Evolutionary conservation across 306 rosid species (phyloP).

Genomic region (Herpetospermum pedunculosum): DNA sequence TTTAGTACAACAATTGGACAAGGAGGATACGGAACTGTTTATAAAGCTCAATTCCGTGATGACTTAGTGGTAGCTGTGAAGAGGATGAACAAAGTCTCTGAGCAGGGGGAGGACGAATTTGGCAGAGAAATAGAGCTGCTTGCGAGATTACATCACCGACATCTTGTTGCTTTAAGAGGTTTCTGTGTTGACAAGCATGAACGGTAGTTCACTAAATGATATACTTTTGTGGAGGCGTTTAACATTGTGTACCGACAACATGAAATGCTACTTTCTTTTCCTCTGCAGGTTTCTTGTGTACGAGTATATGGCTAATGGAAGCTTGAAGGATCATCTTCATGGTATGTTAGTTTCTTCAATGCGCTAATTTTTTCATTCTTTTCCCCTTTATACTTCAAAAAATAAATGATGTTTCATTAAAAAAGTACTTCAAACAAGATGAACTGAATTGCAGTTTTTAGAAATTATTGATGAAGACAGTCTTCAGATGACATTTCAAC

Average conservation of each 20-base stretch:
- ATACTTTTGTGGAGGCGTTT: slow-evolving; percentile 13
- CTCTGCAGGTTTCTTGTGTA: slow-evolving; percentile 81
- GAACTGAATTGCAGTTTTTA: neutral
- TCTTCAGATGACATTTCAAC: neutral
- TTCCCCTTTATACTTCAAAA: neutral
- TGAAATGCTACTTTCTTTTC: slow-evolving; percentile 17
- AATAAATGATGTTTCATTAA: neutral
- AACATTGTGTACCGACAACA: slow-evolving; percentile 10
- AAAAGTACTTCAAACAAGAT: neutral
- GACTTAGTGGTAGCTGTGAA: slow-evolving; percentile 69
- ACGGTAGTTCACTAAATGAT: slow-evolving; percentile 32
- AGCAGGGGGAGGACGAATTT: slow-evolving; percentile 86
- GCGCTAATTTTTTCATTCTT: neutral
- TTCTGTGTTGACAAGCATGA: slow-evolving; percentile 67
- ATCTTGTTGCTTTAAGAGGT: slow-evolving; percentile 84
- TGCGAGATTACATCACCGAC: slow-evolving; percentile 91
- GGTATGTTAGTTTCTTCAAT: slow-evolving; percentile 51
- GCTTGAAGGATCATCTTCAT: slow-evolving; percentile 98
- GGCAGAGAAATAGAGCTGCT: slow-evolving; percentile 87
- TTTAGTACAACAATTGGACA: slow-evolving; percentile 73
- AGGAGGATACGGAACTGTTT: slow-evolving; percentile 97
- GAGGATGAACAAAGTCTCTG: slow-evolving; percentile 71
- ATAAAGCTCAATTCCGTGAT: slow-evolving; percentile 72
- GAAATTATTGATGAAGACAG: neutral
- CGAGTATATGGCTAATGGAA: slow-evolving; percentile 94